Base-by-base conservation (phyloP, 495 filamentous ascomycete genomes). In the Neurospora sp. region DNA sequence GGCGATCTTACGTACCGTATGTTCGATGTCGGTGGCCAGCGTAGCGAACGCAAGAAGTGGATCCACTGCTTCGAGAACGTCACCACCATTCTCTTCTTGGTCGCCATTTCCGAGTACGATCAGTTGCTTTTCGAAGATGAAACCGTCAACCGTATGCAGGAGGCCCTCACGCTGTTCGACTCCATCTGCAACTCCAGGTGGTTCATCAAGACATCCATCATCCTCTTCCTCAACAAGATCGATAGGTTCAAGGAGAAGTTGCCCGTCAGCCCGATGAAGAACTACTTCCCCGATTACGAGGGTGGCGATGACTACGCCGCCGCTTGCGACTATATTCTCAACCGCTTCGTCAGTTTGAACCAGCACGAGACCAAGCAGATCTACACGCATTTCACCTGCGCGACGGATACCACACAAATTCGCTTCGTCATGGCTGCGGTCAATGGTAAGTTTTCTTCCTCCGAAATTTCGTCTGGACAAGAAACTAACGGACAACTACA, bases 51-150 rank as follows among this genome's bases (percentile, higher is more conserved):
- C 75, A 99, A 99, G 91, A 99, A 99, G 91, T 99, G 96, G 96
- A 99, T 99, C 73, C 96, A 99, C 86, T 97, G 95, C 86, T 99
- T 99, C 85, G 96, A 99, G 86, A 98, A 99, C 78, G 96, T 99
- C 79, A 97, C 95, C 65, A 97, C 96, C 20, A 97, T 99, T 76
- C 92, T 99, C 42, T 99, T 99, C 90, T 84, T 99, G 72, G 96
- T 98, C 72, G 96, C 96, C 81, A 99, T 99, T 81, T 98, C 96
- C 78, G 96, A 97, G 81, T 99, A 99, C 87, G 96, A 99, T 81
- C 96, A 98, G 83, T 86, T 98, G 75, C 88, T 99, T 31, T 97
- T 99, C 80, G 96, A 99, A 83, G 96, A 99, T 75, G 90, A 92
- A 83, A 92, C 90, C 5, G 90, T 92, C 85, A 99, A 99, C 87